Base-by-base conservation (phyloP, 1,284 basidiomycete genomes). In the Fomitopsis schrenkii region DNA sequence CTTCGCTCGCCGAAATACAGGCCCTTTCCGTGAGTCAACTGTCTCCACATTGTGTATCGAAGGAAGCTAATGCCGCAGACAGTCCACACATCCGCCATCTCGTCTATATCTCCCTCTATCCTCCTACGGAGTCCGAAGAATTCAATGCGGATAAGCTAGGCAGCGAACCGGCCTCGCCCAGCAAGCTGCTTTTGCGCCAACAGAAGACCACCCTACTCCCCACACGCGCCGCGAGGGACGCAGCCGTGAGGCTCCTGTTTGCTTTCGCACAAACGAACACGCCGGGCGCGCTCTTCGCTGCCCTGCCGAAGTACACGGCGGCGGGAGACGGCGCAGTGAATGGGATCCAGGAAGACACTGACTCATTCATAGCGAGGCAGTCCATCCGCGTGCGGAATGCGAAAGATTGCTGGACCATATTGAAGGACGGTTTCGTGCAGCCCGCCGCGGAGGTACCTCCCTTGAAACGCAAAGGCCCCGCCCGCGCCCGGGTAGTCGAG, bases 61-160 rank as follows among this genome's bases (percentile, higher is more conserved):
- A 38, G 38, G 10, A 15, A 8, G 9, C 38, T 38, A 38, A 38
- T 8, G 38, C 38, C 9, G 38, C 48, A 12, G 55, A 55, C 55
- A 85, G 87, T 48, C 75, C 80, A 30, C 88, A 89, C 64, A 74
- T 91, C 59, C 80, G 87, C 41, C 86, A 89, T 63, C 75, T 90
- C 10, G 72, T 91, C 26, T 91, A 86, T 70, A 83, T 91, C 44
- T 78, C 86, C 15, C 77, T 91, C 30, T 86, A 86, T 66, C 82
- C 87, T 12, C 76, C 80, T 28, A 73, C 76, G 3, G 62, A 60
- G 54, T 58, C 70, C n/a, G 66, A 69, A 42, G 66, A 74, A 41
- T 70, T 75, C 48, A 72, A 71, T 42, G 74, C 73, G 60, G 70
- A 72, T 66, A 59, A 57, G 10, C 26, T 62, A 19, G 61, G 59